Conservation (phyloP, 345 rosid species). For the Sapria himalayana region DNA sequence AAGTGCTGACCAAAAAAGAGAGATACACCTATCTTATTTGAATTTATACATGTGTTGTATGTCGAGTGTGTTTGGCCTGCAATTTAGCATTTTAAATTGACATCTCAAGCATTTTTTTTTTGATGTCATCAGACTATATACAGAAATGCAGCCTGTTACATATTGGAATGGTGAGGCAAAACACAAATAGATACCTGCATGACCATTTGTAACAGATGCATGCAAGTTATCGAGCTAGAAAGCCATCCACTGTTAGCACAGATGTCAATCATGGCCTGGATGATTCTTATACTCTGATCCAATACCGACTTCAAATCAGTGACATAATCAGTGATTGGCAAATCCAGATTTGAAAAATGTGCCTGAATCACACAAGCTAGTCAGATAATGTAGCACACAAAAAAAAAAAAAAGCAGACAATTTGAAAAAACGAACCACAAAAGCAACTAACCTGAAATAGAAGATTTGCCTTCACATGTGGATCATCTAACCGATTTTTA, state of each 20-base stretch:
- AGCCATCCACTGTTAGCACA: constrained; percentile 99
- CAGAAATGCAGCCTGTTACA: too few relatives aligned
- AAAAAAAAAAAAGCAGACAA: neutral
- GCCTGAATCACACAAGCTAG: constrained; percentile 31
- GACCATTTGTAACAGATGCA: constrained; percentile 95
- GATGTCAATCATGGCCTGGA: constrained; percentile 95
- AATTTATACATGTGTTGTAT: too few relatives aligned
- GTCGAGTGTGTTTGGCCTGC: too few relatives aligned
- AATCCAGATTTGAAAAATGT: constrained; percentile 67
- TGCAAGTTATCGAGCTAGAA: constrained; percentile 68
- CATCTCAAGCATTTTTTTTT: too few relatives aligned
- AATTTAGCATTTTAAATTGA: too few relatives aligned
- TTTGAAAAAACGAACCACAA: neutral
- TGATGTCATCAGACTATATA: too few relatives aligned
- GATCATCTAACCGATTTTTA: constrained; percentile 66
- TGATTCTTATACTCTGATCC: constrained; percentile 95
- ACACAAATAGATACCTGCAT: too few relatives aligned
- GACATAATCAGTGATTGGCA: constrained; percentile 79
- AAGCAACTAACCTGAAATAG: constrained; percentile 45
- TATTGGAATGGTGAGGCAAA: too few relatives aligned
- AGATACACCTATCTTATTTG: too few relatives aligned
- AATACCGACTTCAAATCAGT: constrained; percentile 88
- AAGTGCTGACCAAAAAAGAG: too few relatives aligned
- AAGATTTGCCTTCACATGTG: constrained; percentile 80
- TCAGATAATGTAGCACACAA: constrained; percentile 1